These are phyloP conservation scores for Trichoderma afroharzianum DNA, from an alignment of 2,329 filamentous ascomycete species.

Conservation along the genomic window DNA sequence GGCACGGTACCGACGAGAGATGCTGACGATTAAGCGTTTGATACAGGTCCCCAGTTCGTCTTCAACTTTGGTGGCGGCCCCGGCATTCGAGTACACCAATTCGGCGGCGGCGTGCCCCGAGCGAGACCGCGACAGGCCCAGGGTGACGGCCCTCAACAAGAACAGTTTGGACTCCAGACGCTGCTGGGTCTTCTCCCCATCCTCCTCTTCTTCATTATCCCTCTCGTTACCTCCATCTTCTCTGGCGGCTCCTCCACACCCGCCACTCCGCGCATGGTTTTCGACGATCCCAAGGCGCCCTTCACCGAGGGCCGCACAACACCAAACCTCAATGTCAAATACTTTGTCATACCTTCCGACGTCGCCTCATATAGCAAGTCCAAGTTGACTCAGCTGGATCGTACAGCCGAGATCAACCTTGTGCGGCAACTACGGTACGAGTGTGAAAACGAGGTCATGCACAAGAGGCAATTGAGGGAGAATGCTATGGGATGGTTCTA, in stretches of 20 bases:
- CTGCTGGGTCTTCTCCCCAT: constrained; percentile 80
- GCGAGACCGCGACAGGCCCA: constrained; percentile 67
- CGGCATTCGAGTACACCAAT: constrained; percentile 91
- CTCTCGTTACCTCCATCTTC: constrained; percentile 78
- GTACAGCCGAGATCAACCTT: constrained; percentile 70
- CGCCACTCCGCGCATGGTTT: constrained; percentile 68
- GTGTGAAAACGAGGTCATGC: constrained; percentile 70
- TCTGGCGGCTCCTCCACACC: constrained; percentile 41
- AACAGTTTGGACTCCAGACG: constrained; percentile 52
- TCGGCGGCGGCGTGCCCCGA: constrained; percentile 75
- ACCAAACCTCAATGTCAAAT: constrained; percentile 68
- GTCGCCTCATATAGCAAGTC: constrained; percentile 64
- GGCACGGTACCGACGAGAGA: background rate
- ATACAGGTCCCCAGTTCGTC: constrained; percentile 81
- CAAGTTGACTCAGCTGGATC: constrained; percentile 73
- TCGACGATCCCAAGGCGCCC: constrained; percentile 67
- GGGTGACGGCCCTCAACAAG: constrained; percentile 44
- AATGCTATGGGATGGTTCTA: constrained; percentile 86
- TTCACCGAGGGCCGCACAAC: constrained; percentile 73
- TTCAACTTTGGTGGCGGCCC: constrained; percentile 93
- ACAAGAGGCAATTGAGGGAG: constrained; percentile 65
- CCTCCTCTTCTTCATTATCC: constrained; percentile 82
- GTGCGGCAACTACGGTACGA: constrained; percentile 62
- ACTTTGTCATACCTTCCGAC: constrained; percentile 80
- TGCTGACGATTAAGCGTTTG: constrained; percentile 52